Evolutionary conservation across 306 rosid species (phyloP).

Genomic region (Mucuna pruriens): DNA sequence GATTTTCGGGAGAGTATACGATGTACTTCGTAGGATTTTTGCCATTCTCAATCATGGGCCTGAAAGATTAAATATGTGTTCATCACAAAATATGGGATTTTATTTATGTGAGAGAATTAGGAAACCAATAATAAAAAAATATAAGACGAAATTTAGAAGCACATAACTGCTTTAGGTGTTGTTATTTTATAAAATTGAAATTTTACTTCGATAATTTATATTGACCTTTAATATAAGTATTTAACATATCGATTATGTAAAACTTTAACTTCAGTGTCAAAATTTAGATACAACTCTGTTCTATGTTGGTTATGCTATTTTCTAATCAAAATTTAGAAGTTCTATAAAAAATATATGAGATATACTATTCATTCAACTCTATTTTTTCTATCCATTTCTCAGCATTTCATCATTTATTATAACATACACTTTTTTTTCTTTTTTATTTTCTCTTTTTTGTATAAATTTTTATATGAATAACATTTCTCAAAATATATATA

Average conservation of each 20-base stretch:
- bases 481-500: background rate
- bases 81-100: background rate
- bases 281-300: too few species aligned
- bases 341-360: too few species aligned
- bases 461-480: too few species aligned
- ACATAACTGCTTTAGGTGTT: background rate
- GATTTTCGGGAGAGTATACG: conserved; percentile 65
- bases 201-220: background rate
- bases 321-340: too few species aligned
- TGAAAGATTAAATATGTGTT: conserved; percentile 41
- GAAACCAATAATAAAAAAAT: background rate
- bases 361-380: too few species aligned
- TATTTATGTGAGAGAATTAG: background rate
- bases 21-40: conserved; percentile 83
- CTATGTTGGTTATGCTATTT: too few species aligned
- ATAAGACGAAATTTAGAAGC: background rate
- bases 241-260: too few species aligned
- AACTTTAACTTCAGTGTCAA: too few species aligned
- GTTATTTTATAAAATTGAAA: background rate
- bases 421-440: too few species aligned
- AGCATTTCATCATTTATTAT: too few species aligned
- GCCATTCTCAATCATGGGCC: conserved; percentile 91
- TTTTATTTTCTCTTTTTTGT: too few species aligned
- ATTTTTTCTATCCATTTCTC: too few species aligned
- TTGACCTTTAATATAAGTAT: background rate